A percentile compares a stretch with the other conserved stretches of the same genome.
Evolutionary conservation across 2,329 filamentous ascomycete genomes (phyloP).

Genomic region (Colletotrichum graminicola): DNA sequence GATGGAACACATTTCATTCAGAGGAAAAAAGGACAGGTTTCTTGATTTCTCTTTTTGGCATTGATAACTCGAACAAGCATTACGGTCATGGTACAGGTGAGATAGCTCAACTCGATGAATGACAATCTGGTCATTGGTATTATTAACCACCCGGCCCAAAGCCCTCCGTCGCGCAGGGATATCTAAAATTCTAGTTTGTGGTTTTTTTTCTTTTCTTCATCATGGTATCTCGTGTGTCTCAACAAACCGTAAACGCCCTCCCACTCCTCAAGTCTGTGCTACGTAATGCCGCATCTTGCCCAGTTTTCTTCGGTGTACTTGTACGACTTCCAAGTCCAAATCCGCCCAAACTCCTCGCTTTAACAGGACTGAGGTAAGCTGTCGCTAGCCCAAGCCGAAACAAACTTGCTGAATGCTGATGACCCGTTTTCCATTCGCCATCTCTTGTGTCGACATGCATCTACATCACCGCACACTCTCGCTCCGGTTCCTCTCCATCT

Average conservation of each 20-base stretch:
- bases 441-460: conserved; percentile 2
- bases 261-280: background rate
- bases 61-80: background rate
- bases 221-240: conserved; percentile 31
- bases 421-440: background rate
- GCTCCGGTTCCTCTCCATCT: conserved; percentile 52
- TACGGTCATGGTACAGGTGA: conserved; percentile 4
- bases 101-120: conserved; percentile 25
- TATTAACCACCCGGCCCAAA: conserved; percentile 13
- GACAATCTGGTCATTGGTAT: conserved; percentile 34
- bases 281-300: conserved; percentile 4
- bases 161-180: background rate
- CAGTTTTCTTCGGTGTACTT: background rate
- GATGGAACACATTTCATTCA: background rate
- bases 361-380: conserved; percentile 17
- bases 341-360: conserved; percentile 39
- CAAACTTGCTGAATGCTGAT: background rate
- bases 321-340: conserved; percentile 24
- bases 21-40: background rate
- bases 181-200: background rate
- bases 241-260: conserved; percentile 26
- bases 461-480: conserved; percentile 64
- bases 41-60: background rate
- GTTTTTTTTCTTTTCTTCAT: conserved; percentile 15
- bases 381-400: conserved; percentile 21